Evolutionary conservation across 495 filamentous ascomycete genomes (phyloP).

Genomic region (Penicillium herquei): DNA sequence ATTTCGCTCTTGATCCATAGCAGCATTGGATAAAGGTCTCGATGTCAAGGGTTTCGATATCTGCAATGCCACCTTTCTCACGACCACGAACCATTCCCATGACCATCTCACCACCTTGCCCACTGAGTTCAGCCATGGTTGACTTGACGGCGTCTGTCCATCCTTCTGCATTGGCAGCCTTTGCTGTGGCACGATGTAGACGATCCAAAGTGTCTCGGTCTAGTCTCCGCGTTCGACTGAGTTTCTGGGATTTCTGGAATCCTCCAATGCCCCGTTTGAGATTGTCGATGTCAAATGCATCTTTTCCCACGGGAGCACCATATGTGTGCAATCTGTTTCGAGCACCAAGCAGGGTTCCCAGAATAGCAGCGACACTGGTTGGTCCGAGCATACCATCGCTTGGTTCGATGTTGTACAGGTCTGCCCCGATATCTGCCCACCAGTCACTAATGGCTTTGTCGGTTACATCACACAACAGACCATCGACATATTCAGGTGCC

Average conservation of each 20-base stretch:
- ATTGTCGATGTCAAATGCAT: constrained; percentile 81
- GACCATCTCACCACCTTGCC: constrained; percentile 92
- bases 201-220: constrained; percentile 80
- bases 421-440: constrained; percentile 93
- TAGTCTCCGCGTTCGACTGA: constrained; percentile 72
- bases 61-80: constrained; percentile 85
- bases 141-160: constrained; percentile 91
- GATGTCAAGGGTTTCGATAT: constrained; percentile 87
- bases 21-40: constrained; percentile 76
- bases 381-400: constrained; percentile 89
- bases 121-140: constrained; percentile 88
- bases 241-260: constrained; percentile 87
- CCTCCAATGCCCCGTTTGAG: constrained; percentile 79
- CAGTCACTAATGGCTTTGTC: constrained; percentile 89
- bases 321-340: constrained; percentile 80
- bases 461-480: constrained; percentile 87
- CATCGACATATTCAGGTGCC: constrained; percentile 86
- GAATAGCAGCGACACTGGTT: constrained; percentile 83
- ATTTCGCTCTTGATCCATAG: constrained; percentile 79
- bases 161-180: constrained; percentile 78
- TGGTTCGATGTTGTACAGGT: constrained; percentile 87
- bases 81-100: constrained; percentile 88
- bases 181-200: constrained; percentile 78
- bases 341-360: constrained; percentile 86
- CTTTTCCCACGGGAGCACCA: constrained; percentile 83